These are phyloP conservation scores for Yamadazyma trypodendri DNA, from an alignment of 1,139 yeast genomes.

Conservation along the genomic window DNA sequence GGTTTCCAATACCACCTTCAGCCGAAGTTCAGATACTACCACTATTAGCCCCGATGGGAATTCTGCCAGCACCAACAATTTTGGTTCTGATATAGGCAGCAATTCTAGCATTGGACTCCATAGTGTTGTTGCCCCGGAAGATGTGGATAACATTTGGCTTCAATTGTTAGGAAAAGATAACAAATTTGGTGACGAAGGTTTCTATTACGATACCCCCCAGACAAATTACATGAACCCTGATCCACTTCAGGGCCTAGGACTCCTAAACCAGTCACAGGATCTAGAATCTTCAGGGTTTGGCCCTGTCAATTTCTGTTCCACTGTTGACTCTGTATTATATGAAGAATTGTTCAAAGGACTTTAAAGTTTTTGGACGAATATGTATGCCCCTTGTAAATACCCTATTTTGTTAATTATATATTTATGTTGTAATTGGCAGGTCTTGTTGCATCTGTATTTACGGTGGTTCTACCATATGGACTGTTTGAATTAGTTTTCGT, in stretches of 20 bases:
- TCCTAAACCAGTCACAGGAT: background rate
- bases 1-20: too few species aligned
- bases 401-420: background rate
- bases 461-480: too few species aligned
- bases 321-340: slow-evolving; percentile 7
- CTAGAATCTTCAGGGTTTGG: background rate
- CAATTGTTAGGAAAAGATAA: slow-evolving; percentile 7
- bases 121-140: background rate
- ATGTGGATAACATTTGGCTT: slow-evolving; percentile 10
- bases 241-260: background rate
- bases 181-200: background rate
- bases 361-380: background rate
- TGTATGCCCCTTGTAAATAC: slow-evolving; percentile 1
- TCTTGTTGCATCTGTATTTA: too few species aligned
- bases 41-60: too few species aligned
- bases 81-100: background rate
- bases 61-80: too few species aligned
- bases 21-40: too few species aligned
- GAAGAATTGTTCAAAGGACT: slow-evolving; percentile 8
- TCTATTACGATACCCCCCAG: slow-evolving; percentile 6
- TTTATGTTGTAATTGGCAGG: too few species aligned
- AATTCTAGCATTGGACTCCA: background rate
- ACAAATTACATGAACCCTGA: slow-evolving; percentile 1
- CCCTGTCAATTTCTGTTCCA: background rate
- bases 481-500: too few species aligned